phyloP scores from a whole-genome alignment of 2,329 filamentous ascomycete genomes.

The Fusarium guadeloupense region DNA sequence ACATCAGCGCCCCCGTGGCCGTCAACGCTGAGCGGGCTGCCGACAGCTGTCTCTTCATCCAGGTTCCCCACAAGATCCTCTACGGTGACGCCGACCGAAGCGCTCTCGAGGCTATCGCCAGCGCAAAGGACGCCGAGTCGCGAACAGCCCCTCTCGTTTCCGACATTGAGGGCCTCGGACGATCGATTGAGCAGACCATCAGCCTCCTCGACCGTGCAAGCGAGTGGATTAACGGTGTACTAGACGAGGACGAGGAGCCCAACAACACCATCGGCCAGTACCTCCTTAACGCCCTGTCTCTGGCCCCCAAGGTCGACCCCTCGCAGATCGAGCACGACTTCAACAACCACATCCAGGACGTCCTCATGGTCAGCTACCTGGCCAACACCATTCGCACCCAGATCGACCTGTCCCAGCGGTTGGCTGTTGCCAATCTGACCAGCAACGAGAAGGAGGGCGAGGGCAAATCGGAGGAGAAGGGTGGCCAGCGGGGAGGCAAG shows the following conservation, averaged over 20 bases:
- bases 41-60: conserved; percentile 97
- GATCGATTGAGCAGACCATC: conserved; percentile 86
- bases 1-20: conserved; percentile 94
- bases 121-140: conserved; percentile 81
- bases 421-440: conserved; percentile 79
- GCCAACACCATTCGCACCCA: conserved; percentile 99
- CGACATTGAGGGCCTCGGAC: conserved; percentile 89
- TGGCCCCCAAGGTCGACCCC: conserved; percentile 93
- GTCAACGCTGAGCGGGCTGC: conserved; percentile 94
- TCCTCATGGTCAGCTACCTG: conserved; percentile 96
- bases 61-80: conserved; percentile 92
- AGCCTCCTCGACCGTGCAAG: conserved; percentile 90
- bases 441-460: conserved; percentile 61
- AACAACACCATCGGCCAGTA: conserved; percentile 94
- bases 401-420: conserved; percentile 95
- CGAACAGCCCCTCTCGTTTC: conserved; percentile 78
- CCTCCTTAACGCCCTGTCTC: conserved; percentile 89
- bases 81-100: conserved; percentile 78
- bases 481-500: conserved; percentile 60
- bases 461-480: conserved; percentile 57
- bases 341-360: conserved; percentile 99
- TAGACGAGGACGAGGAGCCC: conserved; percentile 91
- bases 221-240: conserved; percentile 90
- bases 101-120: conserved; percentile 82
- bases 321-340: conserved; percentile 95